Evolutionary conservation across 345 rosid genomes (phyloP).

Genomic region (Heritiera fomes): DNA sequence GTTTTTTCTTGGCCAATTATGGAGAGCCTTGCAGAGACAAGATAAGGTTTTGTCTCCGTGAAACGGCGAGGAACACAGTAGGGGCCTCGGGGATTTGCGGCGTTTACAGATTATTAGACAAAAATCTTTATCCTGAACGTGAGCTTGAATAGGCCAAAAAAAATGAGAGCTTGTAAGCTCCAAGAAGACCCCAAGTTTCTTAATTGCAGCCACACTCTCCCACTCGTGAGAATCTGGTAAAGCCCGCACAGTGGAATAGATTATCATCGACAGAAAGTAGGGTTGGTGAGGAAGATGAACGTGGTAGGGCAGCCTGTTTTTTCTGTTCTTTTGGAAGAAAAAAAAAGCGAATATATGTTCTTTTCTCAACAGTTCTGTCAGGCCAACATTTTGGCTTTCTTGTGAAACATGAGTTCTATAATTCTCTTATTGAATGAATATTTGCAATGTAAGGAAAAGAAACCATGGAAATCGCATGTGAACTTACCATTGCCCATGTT

Average conservation of each 20-base stretch:
- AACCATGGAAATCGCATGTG: not conserved
- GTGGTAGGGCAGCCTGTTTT: not conserved
- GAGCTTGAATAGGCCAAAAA: not conserved
- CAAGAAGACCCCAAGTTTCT: not conserved
- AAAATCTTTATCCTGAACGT: not conserved
- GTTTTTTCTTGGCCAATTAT: not conserved
- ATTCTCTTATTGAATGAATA: not conserved
- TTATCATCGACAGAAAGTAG: not conserved
- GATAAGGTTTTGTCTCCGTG: not conserved
- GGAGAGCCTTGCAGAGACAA: not conserved
- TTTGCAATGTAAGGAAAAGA: not conserved
- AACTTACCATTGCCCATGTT: not conserved
- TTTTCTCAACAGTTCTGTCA: not conserved
- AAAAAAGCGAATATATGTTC: not conserved
- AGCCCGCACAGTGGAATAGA: not conserved
- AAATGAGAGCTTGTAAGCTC: not conserved
- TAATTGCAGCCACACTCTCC: not conserved
- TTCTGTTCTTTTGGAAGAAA: not conserved
- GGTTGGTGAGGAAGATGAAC: not conserved
- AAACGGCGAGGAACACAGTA: slow-evolving; percentile 3
- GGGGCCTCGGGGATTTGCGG: slow-evolving; percentile 28
- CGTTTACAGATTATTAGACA: slow-evolving; percentile 18
- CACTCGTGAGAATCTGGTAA: not conserved
- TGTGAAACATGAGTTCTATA: not conserved
- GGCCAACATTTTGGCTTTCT: not conserved